phyloP scores from a whole-genome alignment of 2,329 filamentous ascomycete species.

The Penicillium sp. region DNA sequence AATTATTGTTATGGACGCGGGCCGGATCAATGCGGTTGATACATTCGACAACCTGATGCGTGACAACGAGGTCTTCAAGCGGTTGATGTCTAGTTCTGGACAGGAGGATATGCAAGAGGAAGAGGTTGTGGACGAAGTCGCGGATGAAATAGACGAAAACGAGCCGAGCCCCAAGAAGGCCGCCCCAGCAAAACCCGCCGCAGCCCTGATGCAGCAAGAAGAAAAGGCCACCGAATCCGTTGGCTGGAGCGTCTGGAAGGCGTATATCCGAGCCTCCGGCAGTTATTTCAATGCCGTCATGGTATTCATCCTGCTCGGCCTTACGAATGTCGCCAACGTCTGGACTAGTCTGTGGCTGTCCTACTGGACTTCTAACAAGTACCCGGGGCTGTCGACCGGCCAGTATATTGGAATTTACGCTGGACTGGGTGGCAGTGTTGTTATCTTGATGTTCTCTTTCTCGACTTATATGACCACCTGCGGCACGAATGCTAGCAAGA shows the following conservation, averaged over 20 bases:
- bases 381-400: constrained; percentile 59
- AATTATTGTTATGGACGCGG: constrained; percentile 89
- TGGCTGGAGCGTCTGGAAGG: constrained; percentile 73
- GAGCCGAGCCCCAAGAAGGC: constrained; percentile 10
- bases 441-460: constrained; percentile 74
- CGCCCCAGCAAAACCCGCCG: constrained; percentile 13
- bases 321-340: constrained; percentile 82
- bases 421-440: constrained; percentile 68
- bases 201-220: constrained; percentile 48
- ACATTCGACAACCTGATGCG: constrained; percentile 87
- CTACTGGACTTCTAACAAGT: constrained; percentile 85
- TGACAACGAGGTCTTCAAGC: constrained; percentile 72
- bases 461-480: constrained; percentile 73
- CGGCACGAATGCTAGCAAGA: constrained; percentile 77
- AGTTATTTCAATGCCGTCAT: constrained; percentile 62
- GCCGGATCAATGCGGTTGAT: constrained; percentile 77
- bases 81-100: constrained; percentile 75
- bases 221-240: constrained; percentile 70
- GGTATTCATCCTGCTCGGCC: constrained; percentile 62
- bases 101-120: constrained; percentile 51
- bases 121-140: constrained; percentile 52
- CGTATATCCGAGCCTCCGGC: constrained; percentile 72
- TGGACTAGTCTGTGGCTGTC: constrained; percentile 88
- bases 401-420: constrained; percentile 70
- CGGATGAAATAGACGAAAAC: constrained; percentile 37